Conservation (phyloP, 2,329 filamentous ascomycete species). For the Aspergillus jensenii region DNA sequence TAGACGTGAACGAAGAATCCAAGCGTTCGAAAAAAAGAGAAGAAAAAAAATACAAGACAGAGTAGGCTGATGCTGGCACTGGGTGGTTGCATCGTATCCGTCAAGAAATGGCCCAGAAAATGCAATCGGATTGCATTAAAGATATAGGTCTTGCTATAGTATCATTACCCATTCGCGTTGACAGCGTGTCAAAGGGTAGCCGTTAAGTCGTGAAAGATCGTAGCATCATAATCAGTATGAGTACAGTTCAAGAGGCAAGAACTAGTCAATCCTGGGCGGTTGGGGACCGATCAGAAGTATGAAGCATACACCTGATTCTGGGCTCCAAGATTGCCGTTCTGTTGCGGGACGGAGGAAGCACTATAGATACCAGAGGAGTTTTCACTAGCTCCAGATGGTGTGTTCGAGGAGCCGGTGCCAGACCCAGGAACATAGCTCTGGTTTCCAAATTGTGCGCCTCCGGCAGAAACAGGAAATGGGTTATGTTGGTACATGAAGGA, state of each 20-base stretch:
- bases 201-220: constrained; percentile 33
- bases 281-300: constrained; percentile 31
- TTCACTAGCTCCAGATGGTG: constrained; percentile 29
- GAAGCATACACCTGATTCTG: constrained; percentile 30
- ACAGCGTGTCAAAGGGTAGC: constrained; percentile 23
- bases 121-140: constrained; percentile 22
- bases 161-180: constrained; percentile 27
- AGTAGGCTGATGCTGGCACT: constrained; percentile 15
- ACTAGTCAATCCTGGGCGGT: constrained; percentile 18
- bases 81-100: constrained; percentile 18
- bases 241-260: constrained; percentile 33
- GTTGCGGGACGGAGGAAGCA: constrained; percentile 29
- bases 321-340: constrained; percentile 26
- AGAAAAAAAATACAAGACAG: constrained; percentile 15
- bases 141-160: constrained; percentile 25
- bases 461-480: constrained; percentile 23
- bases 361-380: constrained; percentile 30
- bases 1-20: constrained; percentile 14
- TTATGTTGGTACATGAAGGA: constrained; percentile 31
- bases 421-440: constrained; percentile 25
- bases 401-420: constrained; percentile 24
- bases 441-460: constrained; percentile 26
- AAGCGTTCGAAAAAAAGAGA: constrained; percentile 17
- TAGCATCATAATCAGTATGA: constrained; percentile 41
- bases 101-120: constrained; percentile 20